These are phyloP conservation scores for Xylariaceae sp. DNA, from an alignment of 2,329 filamentous ascomycete species.

Conservation along the genomic window DNA sequence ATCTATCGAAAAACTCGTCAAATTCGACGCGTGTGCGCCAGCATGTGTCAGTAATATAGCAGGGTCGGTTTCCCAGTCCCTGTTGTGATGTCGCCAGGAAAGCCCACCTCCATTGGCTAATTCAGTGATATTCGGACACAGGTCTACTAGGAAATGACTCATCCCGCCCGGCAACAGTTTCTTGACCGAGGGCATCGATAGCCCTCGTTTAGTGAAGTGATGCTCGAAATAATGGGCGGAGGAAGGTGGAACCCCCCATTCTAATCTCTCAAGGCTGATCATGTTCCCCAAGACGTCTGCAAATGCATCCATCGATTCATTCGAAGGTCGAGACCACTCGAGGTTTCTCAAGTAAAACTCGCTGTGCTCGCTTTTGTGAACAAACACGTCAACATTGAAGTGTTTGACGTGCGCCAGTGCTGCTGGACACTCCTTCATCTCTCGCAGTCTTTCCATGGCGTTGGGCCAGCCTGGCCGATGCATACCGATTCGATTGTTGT, in stretches of 20 bases:
- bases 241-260: not conserved
- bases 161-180: not conserved
- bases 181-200: conserved; percentile 3
- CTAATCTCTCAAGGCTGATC: conserved; percentile 11
- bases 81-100: no score
- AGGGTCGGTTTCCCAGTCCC: no score
- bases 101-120: conserved; percentile 2
- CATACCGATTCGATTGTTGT: conserved; percentile 1
- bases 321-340: conserved; percentile 1
- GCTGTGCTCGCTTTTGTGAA: not conserved
- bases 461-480: conserved; percentile 3
- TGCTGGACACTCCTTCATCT: conserved; percentile 4
- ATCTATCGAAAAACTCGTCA: conserved; percentile 6
- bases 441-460: not conserved
- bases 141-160: conserved; percentile 4
- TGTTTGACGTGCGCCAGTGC: conserved; percentile 7
- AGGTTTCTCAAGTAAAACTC: not conserved
- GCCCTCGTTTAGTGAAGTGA: not conserved
- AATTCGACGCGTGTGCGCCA: not conserved
- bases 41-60: conserved; percentile 1
- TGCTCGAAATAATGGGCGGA: not conserved
- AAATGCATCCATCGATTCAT: not conserved
- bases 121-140: conserved; percentile 6
- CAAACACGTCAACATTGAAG: not conserved
- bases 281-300: conserved; percentile 8